Evolutionary conservation across 2,329 filamentous ascomycete genomes (phyloP).

Genomic region (Aspergillus unguis): DNA sequence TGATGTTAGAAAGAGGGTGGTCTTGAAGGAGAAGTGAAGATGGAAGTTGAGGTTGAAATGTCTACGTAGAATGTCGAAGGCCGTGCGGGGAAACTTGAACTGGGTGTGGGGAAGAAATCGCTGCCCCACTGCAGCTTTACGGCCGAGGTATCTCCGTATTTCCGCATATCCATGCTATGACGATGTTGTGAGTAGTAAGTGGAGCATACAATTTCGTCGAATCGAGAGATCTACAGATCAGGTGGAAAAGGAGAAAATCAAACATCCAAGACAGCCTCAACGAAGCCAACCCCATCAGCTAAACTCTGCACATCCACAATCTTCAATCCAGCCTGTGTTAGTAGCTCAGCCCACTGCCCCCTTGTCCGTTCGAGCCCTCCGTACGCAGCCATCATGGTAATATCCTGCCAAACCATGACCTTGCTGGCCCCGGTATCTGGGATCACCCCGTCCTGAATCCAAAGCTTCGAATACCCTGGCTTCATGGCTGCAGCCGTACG

Average conservation of each 20-base stretch:
- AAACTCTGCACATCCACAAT: background rate
- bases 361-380: slow-evolving; percentile 7
- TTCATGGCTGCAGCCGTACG: background rate
- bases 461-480: slow-evolving; percentile 10
- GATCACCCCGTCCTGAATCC: slow-evolving; percentile 6
- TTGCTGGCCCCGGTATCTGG: slow-evolving; percentile 1
- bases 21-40: too few relatives aligned
- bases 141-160: too few relatives aligned
- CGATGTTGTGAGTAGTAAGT: too few relatives aligned
- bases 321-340: slow-evolving; percentile 2
- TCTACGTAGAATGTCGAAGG: too few relatives aligned
- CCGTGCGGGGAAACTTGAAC: too few relatives aligned
- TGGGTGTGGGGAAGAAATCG: too few relatives aligned
- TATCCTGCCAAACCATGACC: background rate
- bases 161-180: too few relatives aligned
- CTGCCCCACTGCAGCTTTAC: too few relatives aligned
- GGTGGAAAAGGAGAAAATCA: background rate
- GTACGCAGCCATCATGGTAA: slow-evolving; percentile 6
- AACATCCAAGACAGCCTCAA: background rate
- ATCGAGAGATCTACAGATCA: background rate
- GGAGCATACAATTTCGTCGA: too few relatives aligned
- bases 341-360: background rate
- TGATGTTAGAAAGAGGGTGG: too few relatives aligned
- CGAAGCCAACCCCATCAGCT: background rate
- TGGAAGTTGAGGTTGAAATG: too few relatives aligned